Evolutionary conservation across 352 stramenopile species (phyloP).

Genomic region (Peronospora destructor): DNA sequence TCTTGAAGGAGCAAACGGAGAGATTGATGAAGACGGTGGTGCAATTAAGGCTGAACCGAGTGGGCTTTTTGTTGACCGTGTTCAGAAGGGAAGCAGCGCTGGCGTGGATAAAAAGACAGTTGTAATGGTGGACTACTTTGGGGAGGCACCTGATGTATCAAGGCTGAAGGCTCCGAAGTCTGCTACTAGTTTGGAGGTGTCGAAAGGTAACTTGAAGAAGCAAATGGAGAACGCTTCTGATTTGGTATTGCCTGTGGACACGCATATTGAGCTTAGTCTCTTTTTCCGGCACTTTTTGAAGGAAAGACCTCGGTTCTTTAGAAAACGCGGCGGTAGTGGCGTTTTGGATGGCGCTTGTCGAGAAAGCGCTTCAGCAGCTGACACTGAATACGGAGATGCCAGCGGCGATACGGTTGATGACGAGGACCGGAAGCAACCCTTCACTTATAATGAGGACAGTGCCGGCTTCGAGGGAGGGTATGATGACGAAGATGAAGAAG

Average conservation of each 20-base stretch:
- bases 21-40: conserved; percentile 25
- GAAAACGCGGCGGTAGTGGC: conserved; percentile 17
- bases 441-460: conserved; percentile 38
- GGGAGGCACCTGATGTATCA: conserved; percentile 38
- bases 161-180: conserved; percentile 38
- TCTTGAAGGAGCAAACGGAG: conserved; percentile 24
- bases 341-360: conserved; percentile 8
- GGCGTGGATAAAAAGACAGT: conserved; percentile 39
- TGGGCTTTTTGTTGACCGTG: conserved; percentile 12
- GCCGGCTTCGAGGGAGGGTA: conserved; percentile 33
- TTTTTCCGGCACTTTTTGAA: conserved; percentile 81
- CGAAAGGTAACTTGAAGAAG: conserved; percentile 45
- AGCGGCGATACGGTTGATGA: conserved; percentile 17
- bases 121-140: conserved; percentile 52
- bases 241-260: conserved; percentile 71
- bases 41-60: conserved; percentile 24
- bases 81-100: conserved; percentile 18
- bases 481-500: conserved; percentile 35
- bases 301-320: conserved; percentile 61
- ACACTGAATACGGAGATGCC: conserved; percentile 16
- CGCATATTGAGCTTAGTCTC: conserved; percentile 54
- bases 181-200: conserved; percentile 31
- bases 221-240: conserved; percentile 50
- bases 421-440: conserved; percentile 20
- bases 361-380: conserved; percentile 7